Evolutionary conservation across 768 basidiomycete genomes (phyloP).

Genomic region (Lentinula detonsa): DNA sequence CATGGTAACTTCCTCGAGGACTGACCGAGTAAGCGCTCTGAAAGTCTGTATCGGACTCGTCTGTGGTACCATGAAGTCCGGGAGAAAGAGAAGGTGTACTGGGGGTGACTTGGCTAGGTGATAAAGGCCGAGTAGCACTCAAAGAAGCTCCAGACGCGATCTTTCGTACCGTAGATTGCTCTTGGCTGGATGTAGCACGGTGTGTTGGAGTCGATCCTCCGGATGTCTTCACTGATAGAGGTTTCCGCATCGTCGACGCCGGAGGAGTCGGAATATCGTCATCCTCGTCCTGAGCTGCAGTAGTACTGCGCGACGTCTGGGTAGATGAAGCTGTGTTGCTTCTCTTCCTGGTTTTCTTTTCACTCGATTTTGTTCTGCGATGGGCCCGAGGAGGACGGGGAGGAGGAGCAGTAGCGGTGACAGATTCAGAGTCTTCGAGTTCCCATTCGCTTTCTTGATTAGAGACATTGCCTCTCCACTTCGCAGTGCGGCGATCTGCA

Average conservation of each 20-base stretch:
- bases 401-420: conserved; percentile 26
- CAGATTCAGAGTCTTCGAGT: conserved; percentile 31
- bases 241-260: conserved; percentile 6
- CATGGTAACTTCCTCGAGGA: conserved; percentile 57
- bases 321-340: conserved; percentile 65
- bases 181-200: background rate
- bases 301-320: conserved; percentile 33
- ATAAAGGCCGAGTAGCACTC: conserved; percentile 19
- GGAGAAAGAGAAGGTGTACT: conserved; percentile 28
- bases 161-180: conserved; percentile 8
- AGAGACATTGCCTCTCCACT: conserved; percentile 28
- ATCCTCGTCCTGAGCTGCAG: conserved; percentile 14
- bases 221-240: background rate
- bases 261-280: conserved; percentile 23
- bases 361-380: conserved; percentile 14
- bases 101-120: conserved; percentile 23
- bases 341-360: conserved; percentile 38
- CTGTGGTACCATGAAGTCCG: conserved; percentile 37
- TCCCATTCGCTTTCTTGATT: conserved; percentile 52
- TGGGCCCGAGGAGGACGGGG: conserved; percentile 34
- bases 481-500: conserved; percentile 43
- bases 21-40: conserved; percentile 81
- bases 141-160: conserved; percentile 19
- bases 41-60: conserved; percentile 82
- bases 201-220: background rate